phyloP scores from a whole-genome alignment of 208 protist genomes.

The Acanthamoeba healyi region DNA sequence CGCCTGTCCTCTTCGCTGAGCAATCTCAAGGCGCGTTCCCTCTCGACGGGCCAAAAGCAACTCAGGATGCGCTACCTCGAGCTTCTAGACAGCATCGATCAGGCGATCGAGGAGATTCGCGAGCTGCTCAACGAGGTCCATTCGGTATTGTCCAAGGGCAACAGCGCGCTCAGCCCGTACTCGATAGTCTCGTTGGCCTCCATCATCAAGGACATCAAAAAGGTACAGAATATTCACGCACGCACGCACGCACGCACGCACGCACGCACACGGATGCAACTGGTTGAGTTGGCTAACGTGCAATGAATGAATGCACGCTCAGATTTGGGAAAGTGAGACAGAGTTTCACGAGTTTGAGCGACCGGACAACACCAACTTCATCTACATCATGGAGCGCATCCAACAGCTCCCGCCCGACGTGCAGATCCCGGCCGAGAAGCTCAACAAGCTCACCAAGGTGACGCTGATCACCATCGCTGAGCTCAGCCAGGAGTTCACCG shows the following conservation, averaged over 20 bases:
- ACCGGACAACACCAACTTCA: constrained; percentile 64
- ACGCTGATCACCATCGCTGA: constrained; percentile 60
- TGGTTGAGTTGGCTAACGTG: neutral
- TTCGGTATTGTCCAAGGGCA: constrained; percentile 14
- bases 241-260: neutral
- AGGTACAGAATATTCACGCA: neutral
- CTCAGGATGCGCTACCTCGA: constrained; percentile 38
- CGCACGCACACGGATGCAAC: neutral
- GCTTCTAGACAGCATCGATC: constrained; percentile 41
- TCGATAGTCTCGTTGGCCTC: constrained; percentile 36
- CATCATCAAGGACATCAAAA: constrained; percentile 67
- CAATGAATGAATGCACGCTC: too few species aligned
- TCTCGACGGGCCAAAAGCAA: constrained; percentile 43
- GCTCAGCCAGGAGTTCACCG: constrained; percentile 35
- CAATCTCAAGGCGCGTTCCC: constrained; percentile 28
- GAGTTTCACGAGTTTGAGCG: constrained; percentile 40
- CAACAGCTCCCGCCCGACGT: constrained; percentile 42
- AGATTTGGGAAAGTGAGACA: constrained; percentile 59
- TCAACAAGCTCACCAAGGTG: constrained; percentile 43
- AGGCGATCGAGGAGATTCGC: constrained; percentile 45
- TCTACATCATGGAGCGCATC: constrained; percentile 48
- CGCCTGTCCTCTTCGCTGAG: constrained; percentile 28
- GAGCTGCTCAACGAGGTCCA: constrained; percentile 54
- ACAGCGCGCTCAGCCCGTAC: constrained; percentile 2
- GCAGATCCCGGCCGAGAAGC: constrained; percentile 58